Base-by-base conservation (phyloP, 345 rosid species). In the Eutrema japonicum region DNA sequence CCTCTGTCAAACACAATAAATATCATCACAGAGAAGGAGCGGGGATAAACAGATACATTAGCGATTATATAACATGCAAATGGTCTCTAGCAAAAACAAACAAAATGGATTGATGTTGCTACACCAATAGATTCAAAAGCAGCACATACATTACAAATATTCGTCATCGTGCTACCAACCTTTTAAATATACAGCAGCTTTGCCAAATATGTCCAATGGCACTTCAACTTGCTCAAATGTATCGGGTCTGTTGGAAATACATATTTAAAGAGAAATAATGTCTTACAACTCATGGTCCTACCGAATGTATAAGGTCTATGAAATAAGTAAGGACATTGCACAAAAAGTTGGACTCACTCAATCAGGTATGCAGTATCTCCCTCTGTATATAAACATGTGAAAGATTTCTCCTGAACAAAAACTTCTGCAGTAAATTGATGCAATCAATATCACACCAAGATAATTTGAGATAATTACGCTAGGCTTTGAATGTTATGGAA, bases 161-260 rank as follows among this genome's bases (percentile, higher is more conserved):
- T 4, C 4, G 33, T 32, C 56, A 60, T 10, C 41, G 26, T 45
- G 64, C 51, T 9, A 73, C 74, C 53, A 77, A 93, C 97, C 98
- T 88, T 86, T 83, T 56, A 89, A 78, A 78, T 85, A 92, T 45
- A 84, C 86, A 52, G 85, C 87, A 73, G 87, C 82, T 78, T 89
- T 86, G 75, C 96, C 96, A 77, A 92, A 92, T 79, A 88, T 67
- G 14, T 82, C 87, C 78, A 77, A 43, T 66, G 94, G 88, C 77
- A 92, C 93, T 76, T 92, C 96, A 66, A 88, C 53, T 81, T 95
- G 97, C 78, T 95, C 97, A 81, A 83, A 92, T 47, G 90, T 89
- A 72, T 86, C 72, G 29, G 88, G 84, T 78, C 99, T 92, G 82
- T 45, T 13, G 74, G 79, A 51, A 57, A 78, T 64, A 50, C 12